These are phyloP conservation scores for Paramecium caudatum DNA, from an alignment of 73 alveolate species.

Conservation along the genomic window DNA sequence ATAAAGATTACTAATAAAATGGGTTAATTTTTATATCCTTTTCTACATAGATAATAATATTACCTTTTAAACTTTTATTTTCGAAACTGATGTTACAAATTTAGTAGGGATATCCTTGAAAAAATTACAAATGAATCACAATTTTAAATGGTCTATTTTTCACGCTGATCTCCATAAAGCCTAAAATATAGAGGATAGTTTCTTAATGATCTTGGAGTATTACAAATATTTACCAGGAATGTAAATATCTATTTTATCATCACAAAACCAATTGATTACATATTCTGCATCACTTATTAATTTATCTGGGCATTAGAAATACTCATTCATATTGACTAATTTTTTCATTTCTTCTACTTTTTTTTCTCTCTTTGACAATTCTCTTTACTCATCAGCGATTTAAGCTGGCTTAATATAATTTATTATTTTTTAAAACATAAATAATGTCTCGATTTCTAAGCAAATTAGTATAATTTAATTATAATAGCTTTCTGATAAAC, in stretches of 20 bases:
- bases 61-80: slow-evolving; percentile 5
- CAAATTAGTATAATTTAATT: slow-evolving; percentile 5
- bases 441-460: background rate
- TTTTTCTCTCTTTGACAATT: background rate
- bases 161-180: background rate
- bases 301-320: slow-evolving; percentile 18
- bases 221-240: background rate
- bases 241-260: slow-evolving; percentile 11
- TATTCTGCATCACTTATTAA: background rate
- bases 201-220: background rate
- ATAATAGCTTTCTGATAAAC: background rate
- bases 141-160: background rate
- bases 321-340: slow-evolving; percentile 18
- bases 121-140: background rate
- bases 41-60: background rate
- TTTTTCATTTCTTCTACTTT: background rate
- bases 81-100: background rate
- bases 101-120: background rate
- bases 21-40: background rate
- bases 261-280: background rate
- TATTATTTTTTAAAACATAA: slow-evolving; percentile 14
- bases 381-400: background rate
- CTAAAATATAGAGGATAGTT: background rate
- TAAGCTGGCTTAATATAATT: background rate
- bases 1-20: background rate